Evolutionary conservation across 2,329 filamentous ascomycete species (phyloP), one percentile per base, ranked within the genome.

Genomic region (Colletotrichum graminicola): DNA sequence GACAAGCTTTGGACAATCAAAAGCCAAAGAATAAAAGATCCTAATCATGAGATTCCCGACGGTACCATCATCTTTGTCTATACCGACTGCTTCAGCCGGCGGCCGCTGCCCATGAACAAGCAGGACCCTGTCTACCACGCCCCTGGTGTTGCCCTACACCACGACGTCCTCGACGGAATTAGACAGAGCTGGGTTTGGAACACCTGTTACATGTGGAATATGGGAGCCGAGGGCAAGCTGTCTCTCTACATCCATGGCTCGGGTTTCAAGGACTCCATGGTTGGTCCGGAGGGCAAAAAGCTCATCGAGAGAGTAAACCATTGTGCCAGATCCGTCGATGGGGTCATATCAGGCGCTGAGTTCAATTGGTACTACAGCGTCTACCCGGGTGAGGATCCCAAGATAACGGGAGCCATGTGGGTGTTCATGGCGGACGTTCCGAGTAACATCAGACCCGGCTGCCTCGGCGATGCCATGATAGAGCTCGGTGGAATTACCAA

Each of bases 11-110:
- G 61, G 47, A 41, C 11, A 6, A 36, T 61, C 49, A 69, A 26
- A 43, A 52, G 12, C 29, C 7, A 65, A 21, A 55, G 12, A 32
- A 34, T 16, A 49, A 41, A 5, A 6, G 23, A 41, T 5, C 23
- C 34, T 10, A 5, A 52, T 16, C 16, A 51, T 4, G 29, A 41
- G n/a, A 45, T 69, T 5, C 64, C 70, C 2, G 70, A 74, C 55
- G 74, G 75, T 12, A 55, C 57, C 11, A 54, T 70, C 12, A 8
- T 75, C 55, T 75, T 76, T 49, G 72, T 76, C 47, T 66, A 66
- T 52, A 76, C 73, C 14, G 63, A 76, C 70, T 76, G 75, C 55
- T 34, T 57, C 23, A 75, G 72, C 6, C 72, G 75, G 14, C 18
- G 32, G 5, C 75, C 75, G 23, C 45, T 76, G 2, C 54, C 59